Evolutionary conservation across 805 yeast genomes (phyloP).

Genomic region (Wickerhamiella sorbophila): DNA sequence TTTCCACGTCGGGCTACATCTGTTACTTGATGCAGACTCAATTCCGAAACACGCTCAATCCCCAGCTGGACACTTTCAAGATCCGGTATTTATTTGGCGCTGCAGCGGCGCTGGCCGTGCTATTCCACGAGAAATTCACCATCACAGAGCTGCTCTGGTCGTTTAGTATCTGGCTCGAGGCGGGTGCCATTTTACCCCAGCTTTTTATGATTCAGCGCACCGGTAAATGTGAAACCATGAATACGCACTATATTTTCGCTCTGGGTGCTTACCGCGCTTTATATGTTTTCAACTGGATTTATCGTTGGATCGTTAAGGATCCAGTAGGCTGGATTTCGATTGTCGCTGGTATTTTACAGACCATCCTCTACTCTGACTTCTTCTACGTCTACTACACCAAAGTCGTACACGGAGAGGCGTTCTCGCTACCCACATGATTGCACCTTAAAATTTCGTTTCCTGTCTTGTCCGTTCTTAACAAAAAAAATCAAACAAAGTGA

Average conservation of each 20-base stretch:
- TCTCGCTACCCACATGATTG: conserved; percentile 45
- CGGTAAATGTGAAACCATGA: conserved; percentile 76
- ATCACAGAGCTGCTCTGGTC: conserved; percentile 57
- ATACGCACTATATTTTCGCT: conserved; percentile 87
- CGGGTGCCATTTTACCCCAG: conserved; percentile 87
- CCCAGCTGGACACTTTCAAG: conserved; percentile 60
- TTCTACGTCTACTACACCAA: conserved; percentile 74
- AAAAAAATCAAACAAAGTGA: no score
- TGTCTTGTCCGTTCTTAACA: no score
- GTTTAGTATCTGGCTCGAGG: conserved; percentile 83
- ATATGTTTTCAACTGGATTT: conserved; percentile 90
- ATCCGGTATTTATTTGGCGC: conserved; percentile 56
- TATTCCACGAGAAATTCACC: conserved; percentile 54
- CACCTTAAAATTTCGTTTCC: background rate
- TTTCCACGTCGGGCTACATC: conserved; percentile 60
- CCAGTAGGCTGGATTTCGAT: conserved; percentile 59
- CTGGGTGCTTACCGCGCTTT: conserved; percentile 80
- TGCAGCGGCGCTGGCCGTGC: conserved; percentile 38
- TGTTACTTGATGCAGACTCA: conserved; percentile 53
- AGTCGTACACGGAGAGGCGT: conserved; percentile 66
- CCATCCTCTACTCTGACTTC: conserved; percentile 83
- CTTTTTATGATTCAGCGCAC: conserved; percentile 77
- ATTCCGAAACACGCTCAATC: conserved; percentile 42
- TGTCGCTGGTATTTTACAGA: conserved; percentile 72
- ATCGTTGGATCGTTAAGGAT: conserved; percentile 44